These are phyloP conservation scores for Tylopilus sp. DNA, from an alignment of 768 basidiomycete species.

Conservation along the genomic window DNA sequence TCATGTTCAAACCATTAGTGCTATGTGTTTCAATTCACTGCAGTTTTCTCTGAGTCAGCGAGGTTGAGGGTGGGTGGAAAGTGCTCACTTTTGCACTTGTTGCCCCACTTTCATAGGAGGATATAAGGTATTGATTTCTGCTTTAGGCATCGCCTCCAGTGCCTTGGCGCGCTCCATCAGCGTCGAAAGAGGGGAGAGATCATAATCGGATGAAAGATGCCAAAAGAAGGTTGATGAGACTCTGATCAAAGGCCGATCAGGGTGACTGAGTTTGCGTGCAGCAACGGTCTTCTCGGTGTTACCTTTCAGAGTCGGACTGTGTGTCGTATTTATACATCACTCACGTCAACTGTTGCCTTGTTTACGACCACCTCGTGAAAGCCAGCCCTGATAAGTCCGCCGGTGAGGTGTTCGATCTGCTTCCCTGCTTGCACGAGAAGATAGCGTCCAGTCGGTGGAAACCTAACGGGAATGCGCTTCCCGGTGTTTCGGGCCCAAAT, in stretches of 20 bases:
- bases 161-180: constrained; percentile 49
- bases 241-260: constrained; percentile 85
- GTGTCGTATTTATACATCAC: constrained; percentile 12
- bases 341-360: constrained; percentile 66
- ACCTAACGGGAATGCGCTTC: constrained; percentile 82
- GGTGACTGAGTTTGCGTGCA: constrained; percentile 50
- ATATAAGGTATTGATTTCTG: constrained; percentile 43
- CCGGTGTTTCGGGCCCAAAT: constrained; percentile 96
- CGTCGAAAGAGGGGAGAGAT: constrained; percentile 61
- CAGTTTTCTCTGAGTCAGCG: constrained; percentile 7
- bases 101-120: constrained; percentile 80
- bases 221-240: constrained; percentile 97
- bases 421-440: constrained; percentile 95
- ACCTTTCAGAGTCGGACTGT: neutral
- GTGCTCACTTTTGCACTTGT: constrained; percentile 74
- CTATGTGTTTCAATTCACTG: constrained; percentile 81
- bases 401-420: constrained; percentile 85
- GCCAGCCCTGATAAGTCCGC: constrained; percentile 86
- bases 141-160: constrained; percentile 34
- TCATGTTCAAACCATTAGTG: constrained; percentile 60
- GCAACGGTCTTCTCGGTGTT: constrained; percentile 53
- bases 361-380: constrained; percentile 96
- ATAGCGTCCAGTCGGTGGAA: constrained; percentile 75
- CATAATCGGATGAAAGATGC: constrained; percentile 85
- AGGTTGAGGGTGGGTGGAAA: neutral